A percentile compares a stretch with the other conserved stretches of the same genome.
These are phyloP conservation scores for Zygoascus meyerae DNA, from an alignment of 1,139 yeast genomes.

Conservation along the genomic window DNA sequence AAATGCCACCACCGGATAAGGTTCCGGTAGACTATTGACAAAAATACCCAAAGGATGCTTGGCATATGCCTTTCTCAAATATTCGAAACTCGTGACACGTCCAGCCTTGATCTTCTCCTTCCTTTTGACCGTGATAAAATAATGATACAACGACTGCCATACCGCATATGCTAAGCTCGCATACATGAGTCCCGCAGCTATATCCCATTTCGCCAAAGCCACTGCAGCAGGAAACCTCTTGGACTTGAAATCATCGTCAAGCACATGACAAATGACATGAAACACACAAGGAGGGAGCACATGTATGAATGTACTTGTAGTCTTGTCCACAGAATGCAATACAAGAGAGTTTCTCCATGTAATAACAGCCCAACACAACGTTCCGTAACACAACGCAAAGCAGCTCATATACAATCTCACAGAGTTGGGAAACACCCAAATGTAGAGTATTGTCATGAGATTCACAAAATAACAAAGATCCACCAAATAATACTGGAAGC, in stretches of 20 bases:
- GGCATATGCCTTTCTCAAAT: slow-evolving; percentile 65
- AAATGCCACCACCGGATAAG: slow-evolving; percentile 79
- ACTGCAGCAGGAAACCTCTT: slow-evolving; percentile 77
- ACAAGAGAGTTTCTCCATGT: slow-evolving; percentile 96
- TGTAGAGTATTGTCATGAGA: slow-evolving; percentile 55
- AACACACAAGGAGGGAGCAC: slow-evolving; percentile 83
- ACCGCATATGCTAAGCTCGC: slow-evolving; percentile 79
- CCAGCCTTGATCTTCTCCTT: slow-evolving; percentile 83
- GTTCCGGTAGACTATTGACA: slow-evolving; percentile 77
- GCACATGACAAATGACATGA: slow-evolving; percentile 80
- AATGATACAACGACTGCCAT: slow-evolving; percentile 92
- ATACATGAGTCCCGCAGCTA: slow-evolving; percentile 64
- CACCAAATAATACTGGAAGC: slow-evolving; percentile 83
- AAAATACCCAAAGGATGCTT: slow-evolving; percentile 63
- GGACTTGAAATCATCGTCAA: slow-evolving; percentile 50
- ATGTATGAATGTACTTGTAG: slow-evolving; percentile 90
- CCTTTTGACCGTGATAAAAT: slow-evolving; percentile 77
- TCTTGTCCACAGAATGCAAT: slow-evolving; percentile 84
- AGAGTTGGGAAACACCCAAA: slow-evolving; percentile 81
- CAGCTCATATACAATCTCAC: slow-evolving; percentile 69
- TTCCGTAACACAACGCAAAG: slow-evolving; percentile 83
- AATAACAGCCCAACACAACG: slow-evolving; percentile 86
- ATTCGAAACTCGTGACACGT: slow-evolving; percentile 80
- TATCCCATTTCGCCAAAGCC: slow-evolving; percentile 59
- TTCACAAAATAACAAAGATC: slow-evolving; percentile 94